phyloP scores from a whole-genome alignment of 2,329 filamentous ascomycete genomes.

The Aspergillus novoparasiticus region DNA sequence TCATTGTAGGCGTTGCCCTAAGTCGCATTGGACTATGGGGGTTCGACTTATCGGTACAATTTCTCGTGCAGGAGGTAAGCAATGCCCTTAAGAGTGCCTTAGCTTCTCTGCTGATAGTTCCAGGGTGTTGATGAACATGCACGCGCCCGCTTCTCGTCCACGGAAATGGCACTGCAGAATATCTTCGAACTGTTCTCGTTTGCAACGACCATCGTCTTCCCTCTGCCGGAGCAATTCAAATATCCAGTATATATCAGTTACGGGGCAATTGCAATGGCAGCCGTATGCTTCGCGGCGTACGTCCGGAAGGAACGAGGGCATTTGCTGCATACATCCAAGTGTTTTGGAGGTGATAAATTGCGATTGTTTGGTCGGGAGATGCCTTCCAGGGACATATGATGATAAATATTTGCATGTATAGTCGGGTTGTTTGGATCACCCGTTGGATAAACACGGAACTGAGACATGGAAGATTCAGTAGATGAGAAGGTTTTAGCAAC shows the following conservation, averaged over 20 bases:
- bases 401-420: background rate
- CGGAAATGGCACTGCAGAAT: conserved; percentile 70
- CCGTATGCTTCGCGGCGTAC: conserved; percentile 55
- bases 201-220: conserved; percentile 65
- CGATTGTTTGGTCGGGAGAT: background rate
- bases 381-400: background rate
- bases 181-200: conserved; percentile 70
- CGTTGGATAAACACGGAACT: background rate
- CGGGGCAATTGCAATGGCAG: conserved; percentile 33
- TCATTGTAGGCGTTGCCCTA: conserved; percentile 56
- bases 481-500: background rate
- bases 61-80: conserved; percentile 62
- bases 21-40: conserved; percentile 65
- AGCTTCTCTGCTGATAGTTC: background rate
- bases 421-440: background rate
- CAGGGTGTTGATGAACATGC: conserved; percentile 58
- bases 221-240: conserved; percentile 64
- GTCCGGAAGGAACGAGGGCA: conserved; percentile 63
- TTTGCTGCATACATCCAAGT: conserved; percentile 51
- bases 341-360: conserved; percentile 17
- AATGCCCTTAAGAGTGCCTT: background rate
- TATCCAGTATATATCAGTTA: conserved; percentile 64
- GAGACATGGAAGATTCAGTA: background rate
- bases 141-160: conserved; percentile 69
- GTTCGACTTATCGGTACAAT: conserved; percentile 63